Evolutionary conservation across 768 basidiomycete genomes (phyloP), one percentile per base, ranked within the genome.

Genomic region (Rhizopogon sp.): DNA sequence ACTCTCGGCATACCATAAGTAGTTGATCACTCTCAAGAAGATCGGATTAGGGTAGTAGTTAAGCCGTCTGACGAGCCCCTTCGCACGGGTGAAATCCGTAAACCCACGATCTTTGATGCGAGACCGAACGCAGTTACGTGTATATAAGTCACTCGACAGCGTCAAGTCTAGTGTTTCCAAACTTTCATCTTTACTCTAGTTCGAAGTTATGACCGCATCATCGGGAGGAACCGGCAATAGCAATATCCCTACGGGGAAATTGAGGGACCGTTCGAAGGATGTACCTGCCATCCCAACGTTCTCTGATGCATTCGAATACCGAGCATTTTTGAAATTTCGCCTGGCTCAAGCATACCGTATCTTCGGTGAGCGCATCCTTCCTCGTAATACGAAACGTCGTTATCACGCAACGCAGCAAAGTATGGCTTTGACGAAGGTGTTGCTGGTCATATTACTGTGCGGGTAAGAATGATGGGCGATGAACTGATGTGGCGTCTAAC

Each of bases 401-500:
- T 3, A 71, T 41, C 22, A 50, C 28, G 22, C 43, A 46, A 25
- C 17, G 20, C 49, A 22, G 39, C 22, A 46, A 60, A 75, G 50
- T 61, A 73, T 28, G 78, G 77, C 20, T 79, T 73, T 56, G 75
- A 73, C 44, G 76, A 79, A 57, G 79, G 78, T 33, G 68, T 76
- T 31, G 76, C 78, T 14, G 79, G 79, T 1, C 78, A 80, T 58
- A 80, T 81, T 56, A 79, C 79, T 28, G 74, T 79, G 37, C 72
- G 78, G 33, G 66, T 55, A 28, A 53, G 54, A 31, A 7, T 33
- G 17, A 44, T 25, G 13, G n/a, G 37, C 42, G 39, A 16, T 13
- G 4, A 39, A 53, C 37, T 45, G 35, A 3, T 22, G 14, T 29
- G 33, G 13, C 16, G 22, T 37, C 16, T 28, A 39, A 20, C 13